phyloP scores from a whole-genome alignment of 1,284 basidiomycete genomes.

The Mycena sp. region DNA sequence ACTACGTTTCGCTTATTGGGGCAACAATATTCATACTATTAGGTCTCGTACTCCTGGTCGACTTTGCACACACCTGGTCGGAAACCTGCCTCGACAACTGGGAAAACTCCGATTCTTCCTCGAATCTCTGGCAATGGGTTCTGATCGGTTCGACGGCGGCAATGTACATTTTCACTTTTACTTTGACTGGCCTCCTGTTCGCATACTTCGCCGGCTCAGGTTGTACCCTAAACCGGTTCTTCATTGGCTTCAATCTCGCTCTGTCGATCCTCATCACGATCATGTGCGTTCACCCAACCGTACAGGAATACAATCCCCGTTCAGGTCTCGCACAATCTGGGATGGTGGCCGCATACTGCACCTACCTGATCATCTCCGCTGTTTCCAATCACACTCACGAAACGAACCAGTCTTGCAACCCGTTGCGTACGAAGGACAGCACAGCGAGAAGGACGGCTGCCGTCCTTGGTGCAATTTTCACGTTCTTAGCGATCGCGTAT shows the following conservation, averaged over 20 bases:
- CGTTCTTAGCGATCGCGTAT: constrained; percentile 98
- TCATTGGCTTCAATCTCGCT: constrained; percentile 94
- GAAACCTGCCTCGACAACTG: constrained; percentile 97
- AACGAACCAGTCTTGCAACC: constrained; percentile 85
- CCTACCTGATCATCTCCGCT: constrained; percentile 95
- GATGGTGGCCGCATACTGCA: constrained; percentile 98
- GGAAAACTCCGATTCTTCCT: constrained; percentile 80
- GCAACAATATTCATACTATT: constrained; percentile 96
- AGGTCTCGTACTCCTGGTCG: constrained; percentile 96
- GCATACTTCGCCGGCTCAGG: constrained; percentile 90
- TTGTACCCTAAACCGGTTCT: constrained; percentile 93
- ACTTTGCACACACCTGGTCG: constrained; percentile 99
- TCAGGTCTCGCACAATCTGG: constrained; percentile 95
- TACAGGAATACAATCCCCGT: constrained; percentile 95
- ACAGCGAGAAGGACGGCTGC: constrained; percentile 89
- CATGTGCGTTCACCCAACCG: constrained; percentile 84
- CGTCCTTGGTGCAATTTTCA: constrained; percentile 93
- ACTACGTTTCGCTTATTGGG: constrained; percentile 91
- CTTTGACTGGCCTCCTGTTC: constrained; percentile 89
- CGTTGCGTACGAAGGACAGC: constrained; percentile 68
- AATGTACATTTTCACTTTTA: constrained; percentile 87
- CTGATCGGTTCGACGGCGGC: constrained; percentile 93
- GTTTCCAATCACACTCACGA: constrained; percentile 92
- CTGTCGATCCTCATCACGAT: constrained; percentile 86
- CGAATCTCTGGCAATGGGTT: constrained; percentile 96